Base-by-base conservation (phyloP, 2,329 filamentous ascomycete species). In the Pyrenophora seminiperda region DNA sequence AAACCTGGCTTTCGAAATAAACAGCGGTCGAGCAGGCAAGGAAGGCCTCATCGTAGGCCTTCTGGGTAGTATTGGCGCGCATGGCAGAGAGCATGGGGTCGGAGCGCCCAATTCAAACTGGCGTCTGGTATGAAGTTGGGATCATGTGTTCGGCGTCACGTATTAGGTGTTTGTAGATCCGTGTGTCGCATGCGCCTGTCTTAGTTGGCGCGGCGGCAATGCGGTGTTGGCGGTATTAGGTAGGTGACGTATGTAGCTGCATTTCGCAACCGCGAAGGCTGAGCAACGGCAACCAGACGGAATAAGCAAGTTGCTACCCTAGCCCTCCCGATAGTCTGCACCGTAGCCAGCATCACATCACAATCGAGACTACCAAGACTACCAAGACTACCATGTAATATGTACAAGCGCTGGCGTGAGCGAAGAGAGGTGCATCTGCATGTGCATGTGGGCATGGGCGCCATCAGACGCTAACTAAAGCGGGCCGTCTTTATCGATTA, bases 11-110 rank as follows among this genome's bases (percentile, higher is more conserved):
- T 77, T 99, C 94, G 73, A 96, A 97, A 76, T 96, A 97, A 44
- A 96, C 90, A 31, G 93, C 93, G 1, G 92, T 97, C 11, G 92
- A 97, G 76, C 92, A 97, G 70, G 88, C 91, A 64, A 97, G 77
- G 76, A 96, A 97, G 74, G 89, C 92, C 74, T 97, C 91, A 77
- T 97, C 93, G 77, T 97, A 97, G 47, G 91, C 96, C 82, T 96
- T 97, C 77, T 97, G 93, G 73, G 97, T 85, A 56, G 86, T 85
- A 69, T 85, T 85, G 72, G 78, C 77, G 68, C 80, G 79, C 76
- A 81, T 82, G 29, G 50, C 56, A 32, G 38, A 51, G 31, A 45
- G 50, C 42, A 48, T 52, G 31, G 41, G 37, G 34, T 27, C 19
- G 15, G 52, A 24, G 47, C 50, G 42, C 38, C 29, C 39, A 42